A percentile compares a stretch with the other conserved stretches of the same genome.
These are phyloP conservation scores for Bolboschoenus planiculmis DNA, from an alignment of 176 grass and related monocot species.

Conservation along the genomic window DNA sequence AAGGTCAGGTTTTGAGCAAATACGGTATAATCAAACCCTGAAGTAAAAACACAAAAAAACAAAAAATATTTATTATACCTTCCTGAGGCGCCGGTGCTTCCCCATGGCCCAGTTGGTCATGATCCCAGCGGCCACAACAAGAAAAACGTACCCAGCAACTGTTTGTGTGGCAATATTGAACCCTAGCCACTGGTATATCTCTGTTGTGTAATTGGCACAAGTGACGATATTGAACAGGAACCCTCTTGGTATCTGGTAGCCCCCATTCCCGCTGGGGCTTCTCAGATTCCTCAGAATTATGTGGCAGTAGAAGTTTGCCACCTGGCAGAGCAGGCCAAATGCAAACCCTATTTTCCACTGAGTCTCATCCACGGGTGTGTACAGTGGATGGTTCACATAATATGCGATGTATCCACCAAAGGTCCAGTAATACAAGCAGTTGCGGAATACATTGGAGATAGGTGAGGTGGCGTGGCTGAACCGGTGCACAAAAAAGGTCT, in stretches of 20 bases:
- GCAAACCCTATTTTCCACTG: slow-evolving; percentile 92
- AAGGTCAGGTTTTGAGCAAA: background rate
- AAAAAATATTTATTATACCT: slow-evolving; percentile 41
- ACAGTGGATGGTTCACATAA: slow-evolving; percentile 81
- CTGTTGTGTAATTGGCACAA: slow-evolving; percentile 91
- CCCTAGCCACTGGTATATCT: slow-evolving; percentile 96
- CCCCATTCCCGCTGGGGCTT: slow-evolving; percentile 63
- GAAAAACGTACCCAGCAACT: slow-evolving; percentile 75
- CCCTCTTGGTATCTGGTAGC: slow-evolving; percentile 83
- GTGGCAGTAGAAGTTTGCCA: slow-evolving; percentile 93
- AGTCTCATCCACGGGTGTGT: slow-evolving; percentile 70
- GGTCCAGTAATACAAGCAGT: slow-evolving; percentile 96
- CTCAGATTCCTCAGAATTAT: slow-evolving; percentile 87
- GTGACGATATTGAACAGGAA: slow-evolving; percentile 98
- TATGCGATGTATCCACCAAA: slow-evolving; percentile 87
- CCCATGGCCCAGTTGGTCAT: slow-evolving; percentile 95
- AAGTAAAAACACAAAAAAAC: background rate
- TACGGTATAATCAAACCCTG: background rate
- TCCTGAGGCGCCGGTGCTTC: slow-evolving; percentile 74
- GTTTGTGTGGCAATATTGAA: slow-evolving; percentile 96
- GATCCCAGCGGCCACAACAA: slow-evolving; percentile 60
- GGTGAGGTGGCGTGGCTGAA: slow-evolving; percentile 96
- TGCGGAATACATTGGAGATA: slow-evolving; percentile 75
- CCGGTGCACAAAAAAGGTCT: slow-evolving; percentile 90
- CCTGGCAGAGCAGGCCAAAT: slow-evolving; percentile 67